These are phyloP conservation scores for Boehmeria nivea DNA, from an alignment of 306 rosid species.

Conservation along the genomic window DNA sequence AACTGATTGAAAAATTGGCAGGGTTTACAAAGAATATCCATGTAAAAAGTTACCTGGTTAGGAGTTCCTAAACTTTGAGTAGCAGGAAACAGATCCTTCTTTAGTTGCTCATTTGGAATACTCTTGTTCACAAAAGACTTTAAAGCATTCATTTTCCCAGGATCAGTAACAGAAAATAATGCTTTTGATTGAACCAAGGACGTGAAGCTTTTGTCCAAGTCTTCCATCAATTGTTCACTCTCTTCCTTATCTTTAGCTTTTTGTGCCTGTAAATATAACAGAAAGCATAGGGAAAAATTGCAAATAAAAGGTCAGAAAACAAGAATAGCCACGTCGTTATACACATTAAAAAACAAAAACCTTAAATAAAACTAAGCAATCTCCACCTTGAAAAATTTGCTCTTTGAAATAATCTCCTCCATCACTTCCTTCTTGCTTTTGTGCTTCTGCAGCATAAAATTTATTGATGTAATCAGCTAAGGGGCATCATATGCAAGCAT, in stretches of 20 bases:
- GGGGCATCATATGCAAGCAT: conserved; percentile 12
- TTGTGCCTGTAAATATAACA: conserved; percentile 58
- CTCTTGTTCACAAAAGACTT: conserved; percentile 52
- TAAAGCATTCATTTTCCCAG: conserved; percentile 64
- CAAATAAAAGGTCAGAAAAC: conserved; percentile 13
- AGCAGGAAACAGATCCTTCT: conserved; percentile 36
- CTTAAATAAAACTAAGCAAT: conserved; percentile 3
- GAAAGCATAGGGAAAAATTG: conserved; percentile 3
- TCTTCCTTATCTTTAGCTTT: conserved; percentile 86
- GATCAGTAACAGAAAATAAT: conserved; percentile 49
- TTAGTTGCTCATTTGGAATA: conserved; percentile 37
- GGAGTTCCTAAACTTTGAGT: conserved; percentile 21
- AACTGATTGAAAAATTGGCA: background rate
- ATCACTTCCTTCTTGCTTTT: conserved; percentile 87
- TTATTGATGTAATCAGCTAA: conserved; percentile 15
- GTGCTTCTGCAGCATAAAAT: conserved; percentile 47
- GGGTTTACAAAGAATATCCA: background rate
- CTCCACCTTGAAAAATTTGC: conserved; percentile 72
- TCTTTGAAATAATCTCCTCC: conserved; percentile 73
- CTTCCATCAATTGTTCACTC: conserved; percentile 61
- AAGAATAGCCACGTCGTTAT: background rate
- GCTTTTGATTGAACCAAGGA: conserved; percentile 54
- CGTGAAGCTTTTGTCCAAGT: conserved; percentile 61
- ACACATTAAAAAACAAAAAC: too few species aligned
- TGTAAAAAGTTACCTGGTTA: conserved; percentile 42